Base-by-base conservation (phyloP, 257 asterid genomes). In the Penstemon davidsonii region DNA sequence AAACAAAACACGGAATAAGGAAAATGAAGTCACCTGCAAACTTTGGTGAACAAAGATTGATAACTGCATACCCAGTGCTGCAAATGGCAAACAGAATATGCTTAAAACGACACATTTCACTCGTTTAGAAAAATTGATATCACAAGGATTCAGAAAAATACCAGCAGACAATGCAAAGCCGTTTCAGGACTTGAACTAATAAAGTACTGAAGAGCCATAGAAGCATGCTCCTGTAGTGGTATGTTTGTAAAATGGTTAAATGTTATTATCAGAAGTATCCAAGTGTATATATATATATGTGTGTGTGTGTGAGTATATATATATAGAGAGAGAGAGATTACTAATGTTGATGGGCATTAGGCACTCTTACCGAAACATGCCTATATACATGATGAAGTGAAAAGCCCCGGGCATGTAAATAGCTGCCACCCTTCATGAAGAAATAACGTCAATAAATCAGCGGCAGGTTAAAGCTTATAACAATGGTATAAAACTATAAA, bases 11-110 rank as follows among this genome's bases (percentile, higher is more conserved):
- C 2, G 33, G 60, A 45, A 15, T 11, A 62, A 43, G 37, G 41
- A 66, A 65, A 53, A 52, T 77, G 33, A 25, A 25, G 33, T 2
- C 43, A 90, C 97, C 95, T 83, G 97, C 98, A 93, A 72, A 25
- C 77, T 82, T 86, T 90, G 37, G 81, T 70, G 75, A 93, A 83
- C 73, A 90, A 70, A 68, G 91, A 75, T 77, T 71, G 87, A 66
- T 93, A 93, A 79, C 89, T 85, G 87, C 97, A 93, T 59, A 90
- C 60, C 99, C 99, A 93, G 60, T 79, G 83, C 96, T 88, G 78
- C 80, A 77, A 76, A 8, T 60, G 64, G 54, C 37, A 41, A 50
- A 67, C 15, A 55, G n/a, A 9, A 62, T 19, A 52, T 10, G 53
- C 57, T 70, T 66, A 71, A 25, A 51, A 61, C 50, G 63, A 36